Evolutionary conservation across 352 stramenopile species (phyloP).

Genomic region (Plasmopara muralis): DNA sequence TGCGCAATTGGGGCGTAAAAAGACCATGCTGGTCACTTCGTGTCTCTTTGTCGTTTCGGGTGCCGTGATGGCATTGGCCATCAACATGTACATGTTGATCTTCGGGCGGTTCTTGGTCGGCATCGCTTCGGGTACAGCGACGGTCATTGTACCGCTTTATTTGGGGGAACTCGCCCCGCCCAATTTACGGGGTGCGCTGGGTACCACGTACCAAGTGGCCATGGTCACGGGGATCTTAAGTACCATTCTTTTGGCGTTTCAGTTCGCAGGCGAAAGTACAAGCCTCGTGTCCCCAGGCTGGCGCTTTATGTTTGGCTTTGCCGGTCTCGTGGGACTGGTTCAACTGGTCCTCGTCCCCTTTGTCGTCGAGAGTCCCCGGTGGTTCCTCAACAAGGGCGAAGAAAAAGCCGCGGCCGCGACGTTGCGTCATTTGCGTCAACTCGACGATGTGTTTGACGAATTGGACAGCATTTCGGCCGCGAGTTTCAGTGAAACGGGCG

Average conservation of each 20-base stretch:
- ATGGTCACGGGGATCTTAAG: conserved; percentile 55
- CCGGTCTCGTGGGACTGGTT: conserved; percentile 40
- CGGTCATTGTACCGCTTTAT: conserved; percentile 64
- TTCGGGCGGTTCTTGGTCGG: conserved; percentile 58
- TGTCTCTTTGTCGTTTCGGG: conserved; percentile 50
- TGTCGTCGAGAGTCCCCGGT: conserved; percentile 60
- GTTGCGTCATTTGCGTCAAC: conserved; percentile 40
- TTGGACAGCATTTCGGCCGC: conserved; percentile 63
- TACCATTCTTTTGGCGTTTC: conserved; percentile 43
- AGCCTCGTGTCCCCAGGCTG: conserved; percentile 43
- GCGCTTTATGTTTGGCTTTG: conserved; percentile 64
- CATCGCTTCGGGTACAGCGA: conserved; percentile 55
- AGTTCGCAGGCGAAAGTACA: conserved; percentile 43
- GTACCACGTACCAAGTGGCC: conserved; percentile 61
- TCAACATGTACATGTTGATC: conserved; percentile 70
- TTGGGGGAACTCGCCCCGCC: conserved; percentile 59
- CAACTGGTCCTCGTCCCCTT: conserved; percentile 46
- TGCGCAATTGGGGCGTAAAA: conserved; percentile 44
- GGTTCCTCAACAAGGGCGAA: conserved; percentile 54
- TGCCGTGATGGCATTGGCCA: conserved; percentile 43
- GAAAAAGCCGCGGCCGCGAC: conserved; percentile 47
- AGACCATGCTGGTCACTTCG: conserved; percentile 42
- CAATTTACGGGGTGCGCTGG: conserved; percentile 54
- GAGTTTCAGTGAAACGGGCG: conserved; percentile 49
- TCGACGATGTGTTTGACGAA: conserved; percentile 56